These are phyloP conservation scores for Amaranthus tricolor DNA, from an alignment of 179 eudicot species.

Conservation along the genomic window DNA sequence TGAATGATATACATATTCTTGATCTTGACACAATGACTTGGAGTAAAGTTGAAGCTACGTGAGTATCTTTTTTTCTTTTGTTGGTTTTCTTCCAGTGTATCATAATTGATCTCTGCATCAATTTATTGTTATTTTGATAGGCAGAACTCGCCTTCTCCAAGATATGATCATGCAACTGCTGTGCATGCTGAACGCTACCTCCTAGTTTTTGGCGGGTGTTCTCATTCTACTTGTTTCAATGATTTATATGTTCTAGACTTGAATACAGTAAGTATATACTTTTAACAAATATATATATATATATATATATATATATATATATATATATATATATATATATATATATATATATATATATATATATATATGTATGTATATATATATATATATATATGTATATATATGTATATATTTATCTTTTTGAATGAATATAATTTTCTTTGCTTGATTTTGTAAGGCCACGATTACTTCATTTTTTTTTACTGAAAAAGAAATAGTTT, in stretches of 20 bases:
- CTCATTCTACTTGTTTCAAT: constrained; percentile 84
- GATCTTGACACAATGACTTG: constrained; percentile 79
- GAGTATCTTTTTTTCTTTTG: constrained; percentile 28
- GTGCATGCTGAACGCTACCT: constrained; percentile 80
- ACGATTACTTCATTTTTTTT: too few relatives aligned
- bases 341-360: too few relatives aligned
- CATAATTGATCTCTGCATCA: constrained; percentile 23
- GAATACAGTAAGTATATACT: constrained; percentile 58
- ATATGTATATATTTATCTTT: constrained; percentile 3
- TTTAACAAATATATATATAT: neutral
- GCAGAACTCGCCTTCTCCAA: constrained; percentile 88
- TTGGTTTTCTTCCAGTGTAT: constrained; percentile 11
- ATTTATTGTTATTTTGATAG: constrained; percentile 51
- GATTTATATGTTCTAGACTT: constrained; percentile 84
- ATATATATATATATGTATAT: too few relatives aligned
- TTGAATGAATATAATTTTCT: neutral
- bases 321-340: too few relatives aligned
- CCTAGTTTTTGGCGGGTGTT: constrained; percentile 88
- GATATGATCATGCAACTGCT: constrained; percentile 93
- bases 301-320: too few relatives aligned
- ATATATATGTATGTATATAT: too few relatives aligned
- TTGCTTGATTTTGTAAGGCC: neutral
- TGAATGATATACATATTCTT: constrained; percentile 72
- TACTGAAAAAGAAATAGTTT: too few relatives aligned
- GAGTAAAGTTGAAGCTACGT: constrained; percentile 73